phyloP scores from a whole-genome alignment of 768 basidiomycete genomes.

The Termitomyces heimii region DNA sequence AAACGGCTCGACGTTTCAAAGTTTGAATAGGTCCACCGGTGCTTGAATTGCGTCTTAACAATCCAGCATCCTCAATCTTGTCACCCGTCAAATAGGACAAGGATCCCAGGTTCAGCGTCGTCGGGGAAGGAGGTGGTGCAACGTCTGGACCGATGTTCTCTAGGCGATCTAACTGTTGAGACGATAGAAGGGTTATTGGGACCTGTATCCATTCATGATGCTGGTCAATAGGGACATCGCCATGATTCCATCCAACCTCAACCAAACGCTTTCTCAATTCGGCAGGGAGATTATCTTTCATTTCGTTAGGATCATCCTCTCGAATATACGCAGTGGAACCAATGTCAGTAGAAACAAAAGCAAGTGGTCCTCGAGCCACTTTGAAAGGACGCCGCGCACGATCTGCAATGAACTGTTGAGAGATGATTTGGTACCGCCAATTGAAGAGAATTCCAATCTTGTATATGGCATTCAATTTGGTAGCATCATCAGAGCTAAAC shows the following conservation, averaged over 20 bases:
- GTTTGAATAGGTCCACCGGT: conserved; percentile 37
- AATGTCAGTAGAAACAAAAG: conserved; percentile 72
- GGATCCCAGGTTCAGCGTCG: conserved; percentile 26
- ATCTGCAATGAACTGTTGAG: conserved; percentile 56
- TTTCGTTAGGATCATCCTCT: conserved; percentile 45
- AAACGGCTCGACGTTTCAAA: conserved; percentile 58
- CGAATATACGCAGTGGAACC: conserved; percentile 56
- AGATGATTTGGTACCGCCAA: conserved; percentile 65
- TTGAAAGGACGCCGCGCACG: conserved; percentile 65
- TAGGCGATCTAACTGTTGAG: conserved; percentile 47
- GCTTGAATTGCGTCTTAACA: conserved; percentile 55
- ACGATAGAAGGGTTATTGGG: conserved; percentile 62
- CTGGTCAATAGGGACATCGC: conserved; percentile 48
- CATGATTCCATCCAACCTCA: conserved; percentile 72
- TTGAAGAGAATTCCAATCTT: conserved; percentile 53
- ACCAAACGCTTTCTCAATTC: conserved; percentile 62
- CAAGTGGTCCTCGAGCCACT: conserved; percentile 59
- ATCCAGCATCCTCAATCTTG: conserved; percentile 22
- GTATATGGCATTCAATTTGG: conserved; percentile 46
- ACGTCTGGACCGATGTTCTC: conserved; percentile 26
- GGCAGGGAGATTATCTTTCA: conserved; percentile 48
- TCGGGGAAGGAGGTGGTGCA: conserved; percentile 15
- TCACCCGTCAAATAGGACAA: conserved; percentile 13
- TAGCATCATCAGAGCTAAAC: conserved; percentile 41
- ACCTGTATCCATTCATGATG: conserved; percentile 53